A percentile compares a stretch with the other conserved stretches of the same genome.
phyloP scores from a whole-genome alignment of 2,329 filamentous ascomycete species.

The Penicillium sp. region DNA sequence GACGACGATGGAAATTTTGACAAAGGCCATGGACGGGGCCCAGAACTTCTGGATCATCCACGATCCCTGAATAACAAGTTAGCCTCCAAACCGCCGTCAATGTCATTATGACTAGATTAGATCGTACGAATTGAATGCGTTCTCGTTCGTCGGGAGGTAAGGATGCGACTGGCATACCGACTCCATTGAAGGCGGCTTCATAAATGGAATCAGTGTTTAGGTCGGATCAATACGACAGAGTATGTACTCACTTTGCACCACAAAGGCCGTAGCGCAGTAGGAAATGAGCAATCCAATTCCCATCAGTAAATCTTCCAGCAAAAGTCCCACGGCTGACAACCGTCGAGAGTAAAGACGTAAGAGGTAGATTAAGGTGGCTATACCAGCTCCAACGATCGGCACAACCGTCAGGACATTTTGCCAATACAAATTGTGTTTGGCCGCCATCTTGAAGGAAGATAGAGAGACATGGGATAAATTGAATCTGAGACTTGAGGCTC shows the following conservation, averaged over 20 bases:
- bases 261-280: slow-evolving; percentile 14
- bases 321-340: slow-evolving; percentile 3
- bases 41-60: slow-evolving; percentile 28
- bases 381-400: slow-evolving; percentile 14
- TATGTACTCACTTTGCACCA: background rate
- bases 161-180: background rate
- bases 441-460: background rate
- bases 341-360: slow-evolving; percentile 20
- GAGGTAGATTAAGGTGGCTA: slow-evolving; percentile 20
- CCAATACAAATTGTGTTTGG: slow-evolving; percentile 9
- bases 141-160: slow-evolving; percentile 1
- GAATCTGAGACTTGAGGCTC: background rate
- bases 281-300: slow-evolving; percentile 18
- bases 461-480: background rate
- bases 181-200: background rate
- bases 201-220: background rate
- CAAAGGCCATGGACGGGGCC: slow-evolving; percentile 18
- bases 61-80: slow-evolving; percentile 9
- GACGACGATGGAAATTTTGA: slow-evolving; percentile 25
- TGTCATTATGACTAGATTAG: background rate
- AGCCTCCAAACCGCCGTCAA: background rate
- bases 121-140: slow-evolving; percentile 11
- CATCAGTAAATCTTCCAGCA: slow-evolving; percentile 21
- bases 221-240: background rate
- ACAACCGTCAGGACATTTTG: slow-evolving; percentile 19